Conservation (phyloP, 345 rosid genomes). For the Barbarea vulgaris region DNA sequence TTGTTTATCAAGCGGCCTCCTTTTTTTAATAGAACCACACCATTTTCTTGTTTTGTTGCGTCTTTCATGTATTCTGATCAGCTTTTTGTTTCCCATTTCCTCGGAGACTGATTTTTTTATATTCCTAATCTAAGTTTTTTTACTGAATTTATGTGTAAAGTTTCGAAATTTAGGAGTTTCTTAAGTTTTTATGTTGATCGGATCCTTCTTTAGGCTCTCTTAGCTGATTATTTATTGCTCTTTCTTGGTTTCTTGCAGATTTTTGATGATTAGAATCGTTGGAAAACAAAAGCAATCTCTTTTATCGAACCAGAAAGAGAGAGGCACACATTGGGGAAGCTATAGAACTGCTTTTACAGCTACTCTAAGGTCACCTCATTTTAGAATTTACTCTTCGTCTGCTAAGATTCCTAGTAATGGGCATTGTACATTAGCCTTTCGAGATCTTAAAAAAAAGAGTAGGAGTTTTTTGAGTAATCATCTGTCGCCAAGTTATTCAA, state of each 20-base stretch:
- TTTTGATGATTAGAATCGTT: slow-evolving; percentile 25
- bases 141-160: slow-evolving; percentile 9
- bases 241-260: slow-evolving; percentile 26
- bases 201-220: slow-evolving; percentile 13
- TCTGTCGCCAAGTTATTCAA: slow-evolving; percentile 11
- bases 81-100: slow-evolving; percentile 30
- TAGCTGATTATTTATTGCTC: neutral
- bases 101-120: slow-evolving; percentile 21
- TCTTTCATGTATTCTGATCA: slow-evolving; percentile 4
- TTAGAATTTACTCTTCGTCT: slow-evolving; percentile 23
- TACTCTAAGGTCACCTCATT: slow-evolving; percentile 26
- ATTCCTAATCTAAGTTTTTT: neutral
- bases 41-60: neutral
- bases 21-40: neutral
- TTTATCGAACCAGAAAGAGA: slow-evolving; percentile 30
- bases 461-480: slow-evolving; percentile 14
- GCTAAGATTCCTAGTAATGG: slow-evolving; percentile 27
- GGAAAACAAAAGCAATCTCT: slow-evolving; percentile 17
- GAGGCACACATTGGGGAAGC: slow-evolving; percentile 30
- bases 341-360: slow-evolving; percentile 30
- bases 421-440: slow-evolving; percentile 2
- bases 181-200: neutral
- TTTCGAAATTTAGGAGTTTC: slow-evolving; percentile 10
- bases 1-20: neutral
- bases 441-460: slow-evolving; percentile 24